phyloP scores from a whole-genome alignment of 345 rosid species.

The Salix dunnii region DNA sequence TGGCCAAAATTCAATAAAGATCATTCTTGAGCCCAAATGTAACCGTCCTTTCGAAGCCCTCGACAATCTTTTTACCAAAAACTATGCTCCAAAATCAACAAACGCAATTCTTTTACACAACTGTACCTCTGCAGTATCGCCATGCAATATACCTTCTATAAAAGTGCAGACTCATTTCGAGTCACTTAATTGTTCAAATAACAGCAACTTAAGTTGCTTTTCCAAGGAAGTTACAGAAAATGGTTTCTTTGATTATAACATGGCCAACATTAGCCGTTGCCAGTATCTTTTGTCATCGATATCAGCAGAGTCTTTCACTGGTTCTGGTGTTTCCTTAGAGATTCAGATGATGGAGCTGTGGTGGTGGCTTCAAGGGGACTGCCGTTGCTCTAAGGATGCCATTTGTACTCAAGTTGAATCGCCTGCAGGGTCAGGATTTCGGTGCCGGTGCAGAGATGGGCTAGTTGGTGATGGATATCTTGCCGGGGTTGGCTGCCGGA shows the following conservation, averaged over 20 bases:
- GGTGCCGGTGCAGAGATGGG: constrained; percentile 46
- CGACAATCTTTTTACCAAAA: constrained; percentile 28
- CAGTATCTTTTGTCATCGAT: constrained; percentile 49
- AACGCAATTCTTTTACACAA: constrained; percentile 45
- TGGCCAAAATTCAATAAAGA: constrained; percentile 20
- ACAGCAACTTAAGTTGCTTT: constrained; percentile 35
- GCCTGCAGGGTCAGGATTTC: constrained; percentile 34
- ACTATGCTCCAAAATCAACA: constrained; percentile 39
- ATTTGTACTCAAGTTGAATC: constrained; percentile 21
- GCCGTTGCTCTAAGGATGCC: constrained; percentile 47
- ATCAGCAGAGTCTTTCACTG: constrained; percentile 16
- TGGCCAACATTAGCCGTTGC: constrained; percentile 23
- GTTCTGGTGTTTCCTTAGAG: constrained; percentile 32
- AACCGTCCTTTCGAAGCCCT: constrained; percentile 41
- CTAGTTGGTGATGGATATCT: constrained; percentile 56
- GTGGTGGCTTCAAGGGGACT: constrained; percentile 64
- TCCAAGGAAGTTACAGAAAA: neutral
- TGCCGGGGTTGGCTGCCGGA: constrained; percentile 47
- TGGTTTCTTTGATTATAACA: constrained; percentile 23
- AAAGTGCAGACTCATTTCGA: constrained; percentile 35
- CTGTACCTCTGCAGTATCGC: constrained; percentile 20
- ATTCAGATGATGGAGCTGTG: constrained; percentile 40
- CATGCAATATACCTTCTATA: constrained; percentile 34
- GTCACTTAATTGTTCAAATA: constrained; percentile 5
- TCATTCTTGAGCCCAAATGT: constrained; percentile 43